Evolutionary conservation across 78 protist genomes (phyloP), one percentile per base, ranked within the genome.

Genomic region (Cavenderia fasciculata): DNA sequence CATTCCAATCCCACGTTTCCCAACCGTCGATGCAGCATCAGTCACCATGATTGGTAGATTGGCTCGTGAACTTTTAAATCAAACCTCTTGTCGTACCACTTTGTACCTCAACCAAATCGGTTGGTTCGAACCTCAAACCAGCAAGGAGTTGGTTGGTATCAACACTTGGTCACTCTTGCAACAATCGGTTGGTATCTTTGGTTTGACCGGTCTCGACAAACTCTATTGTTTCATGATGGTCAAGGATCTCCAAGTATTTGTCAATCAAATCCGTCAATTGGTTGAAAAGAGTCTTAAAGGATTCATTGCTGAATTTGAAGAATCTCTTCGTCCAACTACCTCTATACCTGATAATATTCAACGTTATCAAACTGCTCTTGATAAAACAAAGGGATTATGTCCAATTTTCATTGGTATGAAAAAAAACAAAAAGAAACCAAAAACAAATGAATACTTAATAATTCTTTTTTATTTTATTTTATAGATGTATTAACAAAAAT

Each of bases 11-110:
- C 97, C 97, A 43, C 25, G 18, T 10, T 94, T 95, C 73, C 91
- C 90, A 41, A 74, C 87, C 4, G 84, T 74, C 46, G 89, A 82
- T 59, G 21, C 40, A 4, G 36, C 21, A 41, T 96, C 98, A 4
- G 70, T 74, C 57, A 95, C 82, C 62, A 96, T 96, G 82, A 85
- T 97, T 46, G 99, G 99, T 56, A 77, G 99, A 23, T 79, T 98
- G 27, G 92, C 92, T 19, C 76, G 96, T 34, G 96, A 93, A 33
- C 77, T 98, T 0, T 59, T 97, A 16, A 10, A 36, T 23, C 98
- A 76, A 51, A 96, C 98, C 1, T 89, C 90, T 70, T 41, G 94
- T 31, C 56, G 57, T n/a, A 82, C 59, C 10, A 87, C 97, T 4
- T 36, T 84, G 2, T 97, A 96, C 68, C 36, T 94, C 38, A 68